Percentiles rank a stretch among this genome's conserved stretches.
These are phyloP conservation scores for Canavalia ensiformis DNA, from an alignment of 306 rosid genomes.

Conservation along the genomic window DNA sequence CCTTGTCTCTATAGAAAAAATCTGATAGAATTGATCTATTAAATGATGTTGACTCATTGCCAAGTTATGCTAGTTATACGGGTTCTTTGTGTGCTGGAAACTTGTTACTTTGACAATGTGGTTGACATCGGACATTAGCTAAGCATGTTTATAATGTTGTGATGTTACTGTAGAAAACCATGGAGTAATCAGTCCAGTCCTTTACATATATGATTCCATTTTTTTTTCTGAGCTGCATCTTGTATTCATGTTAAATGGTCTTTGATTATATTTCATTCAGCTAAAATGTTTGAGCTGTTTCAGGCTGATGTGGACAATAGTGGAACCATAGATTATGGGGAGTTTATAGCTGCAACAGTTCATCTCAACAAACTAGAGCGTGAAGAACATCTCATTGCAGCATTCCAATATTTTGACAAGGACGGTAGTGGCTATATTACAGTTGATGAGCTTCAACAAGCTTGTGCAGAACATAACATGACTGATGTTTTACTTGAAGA, in stretches of 20 bases:
- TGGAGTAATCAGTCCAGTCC: conserved; percentile 26
- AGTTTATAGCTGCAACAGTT: conserved; percentile 94
- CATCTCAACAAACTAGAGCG: conserved; percentile 98
- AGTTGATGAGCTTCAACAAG: conserved; percentile 97
- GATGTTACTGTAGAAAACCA: conserved; percentile 36
- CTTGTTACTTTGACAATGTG: conserved; percentile 22
- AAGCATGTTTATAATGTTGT: conserved; percentile 1
- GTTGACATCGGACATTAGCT: conserved; percentile 31
- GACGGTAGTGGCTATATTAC: conserved; percentile 96
- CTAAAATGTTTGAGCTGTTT: conserved; percentile 57
- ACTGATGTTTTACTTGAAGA: conserved; percentile 88
- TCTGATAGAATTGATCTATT: conserved; percentile 3
- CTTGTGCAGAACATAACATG: conserved; percentile 91
- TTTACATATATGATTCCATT: conserved; percentile 12
- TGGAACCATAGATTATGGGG: conserved; percentile 97
- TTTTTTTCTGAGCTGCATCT: conserved; percentile 2
- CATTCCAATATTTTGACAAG: conserved; percentile 92
- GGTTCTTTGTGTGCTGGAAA: conserved; percentile 13
- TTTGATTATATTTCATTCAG: conserved; percentile 29
- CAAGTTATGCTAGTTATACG: conserved; percentile 13
- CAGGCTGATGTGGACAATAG: conserved; percentile 99
- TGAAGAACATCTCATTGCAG: conserved; percentile 94
- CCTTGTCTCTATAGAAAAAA: neutral
- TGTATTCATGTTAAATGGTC: conserved; percentile 39
- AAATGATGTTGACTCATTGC: conserved; percentile 20